phyloP scores from a whole-genome alignment of 306 rosid genomes.

The Vicia sativa region DNA sequence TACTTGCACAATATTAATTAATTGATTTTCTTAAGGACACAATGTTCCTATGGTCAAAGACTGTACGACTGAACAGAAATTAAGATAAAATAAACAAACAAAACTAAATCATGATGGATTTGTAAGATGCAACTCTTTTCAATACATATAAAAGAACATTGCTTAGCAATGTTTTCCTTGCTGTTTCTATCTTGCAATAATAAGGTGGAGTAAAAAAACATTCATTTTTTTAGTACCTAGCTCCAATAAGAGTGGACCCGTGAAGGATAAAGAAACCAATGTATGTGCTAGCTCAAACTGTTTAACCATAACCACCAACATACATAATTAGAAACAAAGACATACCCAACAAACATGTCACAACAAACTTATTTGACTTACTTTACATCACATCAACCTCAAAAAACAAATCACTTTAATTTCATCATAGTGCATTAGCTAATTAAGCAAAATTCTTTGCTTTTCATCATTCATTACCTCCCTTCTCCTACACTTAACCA shows the following conservation, averaged over 20 bases:
- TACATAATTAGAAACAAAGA: constrained; percentile 19
- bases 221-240: constrained; percentile 15
- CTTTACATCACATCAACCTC: constrained; percentile 40
- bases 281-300: constrained; percentile 35
- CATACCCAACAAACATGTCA: constrained; percentile 23
- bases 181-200: background rate
- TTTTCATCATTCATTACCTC: constrained; percentile 68
- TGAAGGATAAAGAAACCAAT: constrained; percentile 11
- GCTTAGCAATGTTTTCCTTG: background rate
- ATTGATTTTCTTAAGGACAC: too few relatives aligned
- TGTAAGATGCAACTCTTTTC: background rate
- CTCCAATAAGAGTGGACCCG: constrained; percentile 39
- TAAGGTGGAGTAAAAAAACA: constrained; percentile 29
- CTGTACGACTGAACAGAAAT: too few relatives aligned
- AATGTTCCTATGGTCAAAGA: too few relatives aligned
- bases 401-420: constrained; percentile 2
- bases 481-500: constrained; percentile 96
- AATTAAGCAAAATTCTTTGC: constrained; percentile 44
- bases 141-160: background rate
- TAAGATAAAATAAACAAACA: too few relatives aligned
- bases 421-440: constrained; percentile 45
- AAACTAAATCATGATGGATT: too few relatives aligned
- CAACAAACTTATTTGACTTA: constrained; percentile 43
- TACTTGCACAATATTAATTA: too few relatives aligned
- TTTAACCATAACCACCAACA: constrained; percentile 35